Conservation (phyloP, 2,329 filamentous ascomycete species). For the Penicillium sp. region DNA sequence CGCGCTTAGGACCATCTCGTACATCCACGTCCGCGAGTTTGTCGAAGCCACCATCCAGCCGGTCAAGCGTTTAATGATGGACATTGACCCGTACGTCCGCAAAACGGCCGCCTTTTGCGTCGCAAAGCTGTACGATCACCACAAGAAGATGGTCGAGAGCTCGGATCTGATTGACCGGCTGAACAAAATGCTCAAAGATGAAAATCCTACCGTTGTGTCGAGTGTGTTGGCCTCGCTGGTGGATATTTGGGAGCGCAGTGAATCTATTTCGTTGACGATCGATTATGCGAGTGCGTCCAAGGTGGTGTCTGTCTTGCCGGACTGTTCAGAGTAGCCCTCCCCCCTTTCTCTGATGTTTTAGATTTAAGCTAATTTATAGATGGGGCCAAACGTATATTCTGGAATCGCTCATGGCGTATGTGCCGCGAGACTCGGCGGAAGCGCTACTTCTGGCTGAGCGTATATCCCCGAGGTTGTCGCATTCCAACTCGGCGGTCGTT, state of each 20-base stretch:
- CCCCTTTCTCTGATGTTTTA: background rate
- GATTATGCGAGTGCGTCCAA: conserved; percentile 97
- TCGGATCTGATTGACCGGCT: conserved; percentile 90
- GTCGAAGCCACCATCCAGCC: conserved; percentile 85
- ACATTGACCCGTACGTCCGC: conserved; percentile 90
- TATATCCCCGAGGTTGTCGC: conserved; percentile 90
- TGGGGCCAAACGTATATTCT: conserved; percentile 99
- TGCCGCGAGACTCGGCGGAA: conserved; percentile 85
- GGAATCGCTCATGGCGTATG: conserved; percentile 95
- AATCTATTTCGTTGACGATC: conserved; percentile 95
- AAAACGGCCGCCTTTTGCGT: conserved; percentile 97
- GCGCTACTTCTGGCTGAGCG: conserved; percentile 86
- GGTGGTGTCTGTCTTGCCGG: conserved; percentile 91
- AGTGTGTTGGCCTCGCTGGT: conserved; percentile 86
- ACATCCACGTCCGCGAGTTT: conserved; percentile 93
- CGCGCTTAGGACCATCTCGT: conserved; percentile 91
- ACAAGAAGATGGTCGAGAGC: conserved; percentile 79
- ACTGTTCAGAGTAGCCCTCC: conserved; percentile 84
- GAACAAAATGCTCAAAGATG: conserved; percentile 84
- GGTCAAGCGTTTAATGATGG: conserved; percentile 76
- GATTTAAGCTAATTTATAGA: conserved; percentile 44
- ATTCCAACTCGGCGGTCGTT: conserved; percentile 94
- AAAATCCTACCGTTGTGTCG: conserved; percentile 95
- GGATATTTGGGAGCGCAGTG: conserved; percentile 98
- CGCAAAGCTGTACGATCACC: conserved; percentile 96